A percentile compares a stretch with the other conserved stretches of the same genome.
These are phyloP conservation scores for Phylloporus scabripes DNA, from an alignment of 768 basidiomycete genomes.

Conservation along the genomic window DNA sequence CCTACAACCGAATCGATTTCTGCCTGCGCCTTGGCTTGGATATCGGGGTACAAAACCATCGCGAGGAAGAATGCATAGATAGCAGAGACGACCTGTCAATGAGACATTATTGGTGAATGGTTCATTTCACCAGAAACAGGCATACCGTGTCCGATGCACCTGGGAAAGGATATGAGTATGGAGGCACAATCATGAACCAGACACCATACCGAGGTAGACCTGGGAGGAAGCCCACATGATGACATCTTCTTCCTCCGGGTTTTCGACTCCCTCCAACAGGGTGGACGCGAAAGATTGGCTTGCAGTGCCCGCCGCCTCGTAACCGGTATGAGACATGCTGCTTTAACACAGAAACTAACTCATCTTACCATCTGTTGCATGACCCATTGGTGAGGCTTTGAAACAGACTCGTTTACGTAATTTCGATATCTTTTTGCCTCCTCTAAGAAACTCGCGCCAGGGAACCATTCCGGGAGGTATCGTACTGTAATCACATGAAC, in stretches of 20 bases:
- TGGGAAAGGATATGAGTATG: not conserved
- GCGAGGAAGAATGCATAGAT: constrained; percentile 24
- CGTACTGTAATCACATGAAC: constrained; percentile 16
- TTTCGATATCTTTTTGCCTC: constrained; percentile 22
- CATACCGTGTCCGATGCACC: constrained; percentile 44
- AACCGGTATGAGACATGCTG: not conserved
- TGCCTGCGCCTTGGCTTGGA: constrained; percentile 21
- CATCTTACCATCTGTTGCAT: constrained; percentile 41
- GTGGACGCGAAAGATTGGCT: constrained; percentile 16
- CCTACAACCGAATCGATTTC: constrained; percentile 25
- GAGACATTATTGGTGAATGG: constrained; percentile 18
- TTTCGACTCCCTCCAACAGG: constrained; percentile 9
- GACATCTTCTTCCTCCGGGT: constrained; percentile 15
- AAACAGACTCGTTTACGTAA: constrained; percentile 35
- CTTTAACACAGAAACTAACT: not conserved
- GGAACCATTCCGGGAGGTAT: constrained; percentile 33
- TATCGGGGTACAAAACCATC: constrained; percentile 21
- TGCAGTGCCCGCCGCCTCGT: constrained; percentile 16
- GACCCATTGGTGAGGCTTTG: constrained; percentile 41
- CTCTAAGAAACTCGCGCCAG: constrained; percentile 32
- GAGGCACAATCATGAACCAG: not conserved
- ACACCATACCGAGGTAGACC: constrained; percentile 10
- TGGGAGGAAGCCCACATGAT: constrained; percentile 17
- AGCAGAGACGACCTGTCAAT: constrained; percentile 13
- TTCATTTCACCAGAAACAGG: constrained; percentile 18